phyloP scores from a whole-genome alignment of 2,329 filamentous ascomycete genomes.

The Aspergillus proliferans region DNA sequence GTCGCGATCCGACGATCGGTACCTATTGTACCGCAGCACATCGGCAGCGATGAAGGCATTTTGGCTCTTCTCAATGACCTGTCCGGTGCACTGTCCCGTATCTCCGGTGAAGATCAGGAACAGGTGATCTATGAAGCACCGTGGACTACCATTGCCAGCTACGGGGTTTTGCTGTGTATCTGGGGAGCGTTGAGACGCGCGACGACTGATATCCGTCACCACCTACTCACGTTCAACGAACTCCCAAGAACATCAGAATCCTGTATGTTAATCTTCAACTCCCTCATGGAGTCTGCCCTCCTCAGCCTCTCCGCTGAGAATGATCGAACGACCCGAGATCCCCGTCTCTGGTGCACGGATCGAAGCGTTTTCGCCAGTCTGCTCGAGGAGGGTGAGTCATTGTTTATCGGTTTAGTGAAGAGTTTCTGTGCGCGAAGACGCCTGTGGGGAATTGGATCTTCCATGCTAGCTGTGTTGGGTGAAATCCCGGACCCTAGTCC shows the following conservation, averaged over 20 bases:
- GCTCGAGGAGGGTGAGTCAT: too few species aligned
- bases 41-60: constrained; percentile 21
- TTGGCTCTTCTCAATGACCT: constrained; percentile 24
- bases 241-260: constrained; percentile 15
- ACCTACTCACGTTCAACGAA: constrained; percentile 12
- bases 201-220: constrained; percentile 16
- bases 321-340: too few species aligned
- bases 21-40: constrained; percentile 14
- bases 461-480: too few species aligned
- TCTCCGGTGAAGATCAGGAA: constrained; percentile 8
- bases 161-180: constrained; percentile 24
- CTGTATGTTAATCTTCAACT: constrained; percentile 19
- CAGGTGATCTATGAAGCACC: constrained; percentile 20
- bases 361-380: too few species aligned
- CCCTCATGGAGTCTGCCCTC: constrained; percentile 14
- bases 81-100: constrained; percentile 9
- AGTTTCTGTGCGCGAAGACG: too few species aligned
- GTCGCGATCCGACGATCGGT: constrained; percentile 22
- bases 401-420: too few species aligned
- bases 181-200: constrained; percentile 26
- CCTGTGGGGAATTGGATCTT: too few species aligned
- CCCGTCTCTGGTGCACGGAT: too few species aligned
- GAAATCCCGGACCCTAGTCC: too few species aligned
- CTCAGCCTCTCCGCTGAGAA: too few species aligned
- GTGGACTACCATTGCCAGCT: constrained; percentile 24